Base-by-base conservation (phyloP, 2,329 filamentous ascomycete species). In the Penicillium concentricum region DNA sequence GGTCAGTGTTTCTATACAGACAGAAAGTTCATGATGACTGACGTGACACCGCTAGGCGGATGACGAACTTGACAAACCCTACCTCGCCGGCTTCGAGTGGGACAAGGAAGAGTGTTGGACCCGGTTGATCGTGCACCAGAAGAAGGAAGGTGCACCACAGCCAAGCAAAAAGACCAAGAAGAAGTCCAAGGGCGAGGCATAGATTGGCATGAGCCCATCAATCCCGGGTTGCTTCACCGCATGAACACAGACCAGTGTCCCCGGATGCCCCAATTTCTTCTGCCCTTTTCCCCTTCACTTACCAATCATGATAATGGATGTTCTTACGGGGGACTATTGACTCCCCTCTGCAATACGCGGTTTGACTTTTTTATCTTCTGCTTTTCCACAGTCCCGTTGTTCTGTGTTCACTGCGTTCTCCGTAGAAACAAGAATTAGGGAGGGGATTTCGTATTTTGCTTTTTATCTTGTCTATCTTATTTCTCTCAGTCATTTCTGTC, bases 1-100 rank as follows among this genome's bases (percentile, higher is more conserved):
- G 85, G 93, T 92, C 78, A 67, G 86, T 75, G 12, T 16, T 13
- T 8, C 26, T 34, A 18, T 5, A 20, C 38, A 8, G 32, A 20
- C 30, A 34, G 18, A 30, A 18, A 34, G 18, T 42, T 5, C 20
- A 53, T 39, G 32, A 45, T 51, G 26, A 20, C 41, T 56, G 48
- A 56, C 54, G 26, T 26, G n/a, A 34, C 41, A 20, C 41, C 34
- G 41, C 41, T 67, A 96, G 92, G 84, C 88, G 59, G 93, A 97
- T 70, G 93, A 97, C 74, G 93, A 97, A 76, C 82, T 97, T 60
- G 90, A 93, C 54, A 82, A 84, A 64, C 91, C 92, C 62, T 91
- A 92, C 82, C 87, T 97, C 66, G 88, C 88, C 69, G 93, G 93
- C 65, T 97, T 97, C 80, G 92, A 96, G 82, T 97, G 92, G 92